phyloP scores from a whole-genome alignment of 2,329 filamentous ascomycete species.

The Trichoderma koningiopsis region DNA sequence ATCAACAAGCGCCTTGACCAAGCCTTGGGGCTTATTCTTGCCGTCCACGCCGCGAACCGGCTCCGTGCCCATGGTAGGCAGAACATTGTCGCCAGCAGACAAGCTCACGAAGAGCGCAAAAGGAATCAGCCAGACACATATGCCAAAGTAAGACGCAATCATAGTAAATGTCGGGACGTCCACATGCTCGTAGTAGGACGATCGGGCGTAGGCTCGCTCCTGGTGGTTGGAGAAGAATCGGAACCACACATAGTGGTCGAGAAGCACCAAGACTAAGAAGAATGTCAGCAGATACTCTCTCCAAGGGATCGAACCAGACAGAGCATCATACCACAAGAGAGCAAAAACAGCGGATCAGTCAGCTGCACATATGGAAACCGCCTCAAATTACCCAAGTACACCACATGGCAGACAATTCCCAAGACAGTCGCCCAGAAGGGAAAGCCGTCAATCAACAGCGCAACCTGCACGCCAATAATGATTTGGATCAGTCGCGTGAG shows the following conservation, averaged over 20 bases:
- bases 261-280: constrained; percentile 70
- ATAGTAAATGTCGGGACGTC: constrained; percentile 83
- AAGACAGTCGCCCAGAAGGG: constrained; percentile 73
- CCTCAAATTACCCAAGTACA: constrained; percentile 86
- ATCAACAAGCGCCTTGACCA: constrained; percentile 68
- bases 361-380: constrained; percentile 78
- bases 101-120: constrained; percentile 94
- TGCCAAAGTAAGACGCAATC: constrained; percentile 92
- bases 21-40: constrained; percentile 60
- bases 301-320: not conserved
- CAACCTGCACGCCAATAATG: constrained; percentile 71
- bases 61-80: constrained; percentile 84
- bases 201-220: constrained; percentile 57
- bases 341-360: constrained; percentile 81
- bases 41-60: constrained; percentile 50
- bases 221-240: constrained; percentile 77
- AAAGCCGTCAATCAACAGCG: constrained; percentile 83
- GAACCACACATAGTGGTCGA: constrained; percentile 97
- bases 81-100: constrained; percentile 90
- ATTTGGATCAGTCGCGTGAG: constrained; percentile 82
- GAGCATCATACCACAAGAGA: constrained; percentile 69
- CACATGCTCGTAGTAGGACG: constrained; percentile 63
- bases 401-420: constrained; percentile 76
- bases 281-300: not conserved
- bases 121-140: constrained; percentile 95